These are phyloP conservation scores for Cryptosporidium meleagridis DNA, from an alignment of 169 alveolate species.

Conservation along the genomic window DNA sequence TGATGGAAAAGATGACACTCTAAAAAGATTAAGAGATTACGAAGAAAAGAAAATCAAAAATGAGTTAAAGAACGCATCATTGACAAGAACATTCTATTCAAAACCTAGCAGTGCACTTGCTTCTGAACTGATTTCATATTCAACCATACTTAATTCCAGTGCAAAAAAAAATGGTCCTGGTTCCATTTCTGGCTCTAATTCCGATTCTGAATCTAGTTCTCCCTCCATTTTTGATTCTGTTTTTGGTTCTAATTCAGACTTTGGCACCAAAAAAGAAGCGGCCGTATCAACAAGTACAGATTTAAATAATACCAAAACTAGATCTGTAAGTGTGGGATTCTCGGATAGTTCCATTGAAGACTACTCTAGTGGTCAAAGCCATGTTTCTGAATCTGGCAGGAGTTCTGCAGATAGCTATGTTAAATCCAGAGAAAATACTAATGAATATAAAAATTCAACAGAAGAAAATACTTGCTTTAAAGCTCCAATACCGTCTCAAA, in stretches of 20 bases:
- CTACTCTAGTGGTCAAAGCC: neutral
- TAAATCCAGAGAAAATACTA: neutral
- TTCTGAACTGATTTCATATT: neutral
- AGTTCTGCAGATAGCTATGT: neutral
- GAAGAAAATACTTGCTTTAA: neutral
- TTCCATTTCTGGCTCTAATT: neutral
- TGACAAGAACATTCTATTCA: neutral
- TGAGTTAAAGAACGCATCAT: conserved; percentile 9
- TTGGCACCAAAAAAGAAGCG: too few species aligned
- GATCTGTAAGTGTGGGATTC: too few species aligned
- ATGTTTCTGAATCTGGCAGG: too few species aligned
- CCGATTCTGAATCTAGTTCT: neutral
- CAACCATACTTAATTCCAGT: neutral
- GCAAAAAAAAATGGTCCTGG: neutral
- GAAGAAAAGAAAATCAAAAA: neutral
- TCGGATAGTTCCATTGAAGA: too few species aligned
- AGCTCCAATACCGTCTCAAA: neutral
- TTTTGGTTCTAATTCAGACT: neutral
- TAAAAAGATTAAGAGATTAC: neutral
- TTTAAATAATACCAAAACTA: too few species aligned
- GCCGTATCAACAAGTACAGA: too few species aligned
- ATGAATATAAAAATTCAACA: too few species aligned
- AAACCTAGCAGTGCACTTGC: neutral
- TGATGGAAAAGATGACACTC: neutral
- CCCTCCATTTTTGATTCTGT: neutral